Evolutionary conservation across 73 alveolate species (phyloP), one percentile per base, ranked within the genome.

Genomic region (Breviolum minutum): DNA sequence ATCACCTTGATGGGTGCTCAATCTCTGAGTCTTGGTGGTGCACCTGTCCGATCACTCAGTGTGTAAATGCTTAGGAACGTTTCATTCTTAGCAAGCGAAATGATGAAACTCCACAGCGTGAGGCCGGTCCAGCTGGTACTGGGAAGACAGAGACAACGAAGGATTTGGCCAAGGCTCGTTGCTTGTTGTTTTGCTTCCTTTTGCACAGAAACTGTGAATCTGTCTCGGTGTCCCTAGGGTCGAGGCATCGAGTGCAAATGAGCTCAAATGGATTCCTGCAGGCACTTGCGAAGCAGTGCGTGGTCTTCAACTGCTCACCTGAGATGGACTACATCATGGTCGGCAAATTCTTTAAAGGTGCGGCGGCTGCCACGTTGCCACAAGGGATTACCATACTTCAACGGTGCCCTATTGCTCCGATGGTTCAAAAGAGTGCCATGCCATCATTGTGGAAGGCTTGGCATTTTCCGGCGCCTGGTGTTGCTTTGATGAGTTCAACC

Each of bases 261-360:
- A 26, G 77, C 11, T 54, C 29, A 22, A 24, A 19, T 3, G 66
- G 16, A 26, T 19, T 30, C 3, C 63, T 9, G 26, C 99, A 99
- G 99, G 99, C 99, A 22, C 99, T 99, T 70, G 99, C 99, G 10
- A 99, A 99, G 89, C 99, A 99, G 99, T 99, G 99, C 99, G 99
- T 99, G 40, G 99, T 99, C 77, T 99, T 99, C 99, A 99, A 99
- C 99, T 99, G 99, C 99, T 99, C 99, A 29, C 99, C 99, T 81
- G 99, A 99, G 99, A 99, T 99, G 99, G 99, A 99, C 99, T 99
- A 99, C 99, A 99, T 99, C 66, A 99, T 99, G 99, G 99, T 99
- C 79, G 99, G 99, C 60, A 99, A 99, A 96, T 99, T 99, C 99
- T 99, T 99, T 99, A 99, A 99, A 99, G 99, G 99, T 77, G 99